Percentiles rank a stretch among this genome's conserved stretches.
Conservation (phyloP, 75 land plant species). For the Pinus taeda region DNA sequence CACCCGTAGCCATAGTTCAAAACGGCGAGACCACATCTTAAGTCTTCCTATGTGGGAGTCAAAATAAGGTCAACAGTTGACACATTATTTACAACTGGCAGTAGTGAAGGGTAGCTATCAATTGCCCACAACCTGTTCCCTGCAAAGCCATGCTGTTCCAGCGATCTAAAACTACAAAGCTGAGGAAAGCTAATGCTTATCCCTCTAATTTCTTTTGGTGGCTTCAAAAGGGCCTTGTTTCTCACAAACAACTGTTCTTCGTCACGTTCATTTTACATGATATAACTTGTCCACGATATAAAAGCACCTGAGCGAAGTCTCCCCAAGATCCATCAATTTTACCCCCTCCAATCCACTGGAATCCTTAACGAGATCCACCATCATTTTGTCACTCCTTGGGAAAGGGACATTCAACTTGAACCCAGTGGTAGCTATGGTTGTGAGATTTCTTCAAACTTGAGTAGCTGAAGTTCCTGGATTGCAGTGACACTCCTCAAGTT, state of each 20-base stretch:
- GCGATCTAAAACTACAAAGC: conserved; percentile 54
- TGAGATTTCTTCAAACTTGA: too few relatives aligned
- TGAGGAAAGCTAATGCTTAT: conserved; percentile 68
- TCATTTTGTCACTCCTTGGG: conserved; percentile 24
- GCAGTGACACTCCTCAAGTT: too few relatives aligned
- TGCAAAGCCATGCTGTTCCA: conserved; percentile 76
- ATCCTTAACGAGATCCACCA: conserved; percentile 45
- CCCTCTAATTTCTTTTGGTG: conserved; percentile 64
- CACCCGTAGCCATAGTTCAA: conserved; percentile 38
- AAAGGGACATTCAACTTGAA: conserved; percentile 2
- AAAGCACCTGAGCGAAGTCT: conserved; percentile 47
- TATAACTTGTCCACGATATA: too few relatives aligned
- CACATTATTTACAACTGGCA: conserved; percentile 41
- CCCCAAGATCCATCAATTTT: conserved; percentile 58
- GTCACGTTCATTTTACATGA: too few relatives aligned
- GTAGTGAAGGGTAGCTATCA: conserved; percentile 46
- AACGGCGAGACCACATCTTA: conserved; percentile 47
- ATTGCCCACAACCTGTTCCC: conserved; percentile 56
- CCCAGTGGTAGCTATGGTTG: conserved; percentile 6
- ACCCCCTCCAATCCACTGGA: conserved; percentile 45
- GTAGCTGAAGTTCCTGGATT: too few relatives aligned
- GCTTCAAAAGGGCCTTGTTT: conserved; percentile 44
- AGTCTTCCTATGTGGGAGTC: conserved; percentile 54
- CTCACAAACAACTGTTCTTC: too few relatives aligned
- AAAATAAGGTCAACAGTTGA: conserved; percentile 55